A percentile compares a stretch with the other conserved stretches of the same genome.
Conservation (phyloP, 1,139 yeast species). For the Scheffersomyces titani region DNA sequence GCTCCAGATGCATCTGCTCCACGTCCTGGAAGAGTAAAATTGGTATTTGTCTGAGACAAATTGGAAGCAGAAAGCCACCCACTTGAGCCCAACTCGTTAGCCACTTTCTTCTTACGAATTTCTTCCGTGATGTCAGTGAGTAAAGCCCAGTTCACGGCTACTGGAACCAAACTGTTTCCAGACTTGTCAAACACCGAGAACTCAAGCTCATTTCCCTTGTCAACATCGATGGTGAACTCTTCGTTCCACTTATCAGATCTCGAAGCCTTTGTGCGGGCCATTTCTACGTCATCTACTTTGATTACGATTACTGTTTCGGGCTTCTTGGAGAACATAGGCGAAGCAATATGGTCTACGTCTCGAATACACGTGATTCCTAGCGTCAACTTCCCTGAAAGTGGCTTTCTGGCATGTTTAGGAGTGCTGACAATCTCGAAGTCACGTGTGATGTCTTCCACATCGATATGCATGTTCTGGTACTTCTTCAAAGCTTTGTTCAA, state of each 20-base stretch:
- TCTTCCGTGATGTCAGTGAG: conserved; percentile 92
- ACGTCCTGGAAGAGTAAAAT: conserved; percentile 10
- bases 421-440: conserved; percentile 67
- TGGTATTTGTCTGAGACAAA: conserved; percentile 27
- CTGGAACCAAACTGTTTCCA: conserved; percentile 71
- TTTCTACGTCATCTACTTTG: conserved; percentile 84
- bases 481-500: conserved; percentile 81
- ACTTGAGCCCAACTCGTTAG: conserved; percentile 65
- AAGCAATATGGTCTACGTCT: conserved; percentile 90
- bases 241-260: conserved; percentile 86
- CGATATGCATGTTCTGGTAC: conserved; percentile 86
- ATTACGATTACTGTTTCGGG: conserved; percentile 80
- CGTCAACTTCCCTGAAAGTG: conserved; percentile 76
- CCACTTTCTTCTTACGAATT: conserved; percentile 85
- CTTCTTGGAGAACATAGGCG: conserved; percentile 72
- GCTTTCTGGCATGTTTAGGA: conserved; percentile 75
- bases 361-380: conserved; percentile 73
- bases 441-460: conserved; percentile 57
- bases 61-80: conserved; percentile 90
- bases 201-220: conserved; percentile 89
- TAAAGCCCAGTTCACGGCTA: conserved; percentile 91
- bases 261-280: conserved; percentile 72
- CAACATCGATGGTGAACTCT: conserved; percentile 76
- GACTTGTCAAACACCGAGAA: conserved; percentile 81
- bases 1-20: conserved; percentile 3